Evolutionary conservation across 2,329 filamentous ascomycete genomes (phyloP).

Genomic region (Colletotrichum camelliae): DNA sequence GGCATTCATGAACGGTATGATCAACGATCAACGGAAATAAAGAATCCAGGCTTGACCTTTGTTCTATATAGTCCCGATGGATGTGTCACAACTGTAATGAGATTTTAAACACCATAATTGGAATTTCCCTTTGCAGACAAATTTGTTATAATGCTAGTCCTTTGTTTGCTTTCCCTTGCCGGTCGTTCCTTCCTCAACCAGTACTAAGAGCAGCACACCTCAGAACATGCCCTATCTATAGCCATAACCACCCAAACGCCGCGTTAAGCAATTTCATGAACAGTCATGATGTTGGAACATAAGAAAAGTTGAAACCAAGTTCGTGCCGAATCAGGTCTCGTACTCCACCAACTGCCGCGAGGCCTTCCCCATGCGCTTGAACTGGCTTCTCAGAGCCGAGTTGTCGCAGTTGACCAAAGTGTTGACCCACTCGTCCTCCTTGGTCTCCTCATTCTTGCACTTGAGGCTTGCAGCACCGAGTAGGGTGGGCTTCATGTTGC

Average conservation of each 20-base stretch:
- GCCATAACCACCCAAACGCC: neutral
- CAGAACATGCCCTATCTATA: neutral
- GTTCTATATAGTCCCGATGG: neutral
- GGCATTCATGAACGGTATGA: neutral
- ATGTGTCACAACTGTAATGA: neutral
- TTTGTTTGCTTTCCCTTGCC: neutral
- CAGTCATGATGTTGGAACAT: neutral
- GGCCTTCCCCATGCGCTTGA: conserved; percentile 31
- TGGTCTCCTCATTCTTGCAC: conserved; percentile 25
- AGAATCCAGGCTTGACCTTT: neutral
- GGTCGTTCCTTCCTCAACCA: neutral
- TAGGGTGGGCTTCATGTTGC: conserved; percentile 44
- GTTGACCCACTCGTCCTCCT: conserved; percentile 34
- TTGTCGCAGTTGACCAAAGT: conserved; percentile 37
- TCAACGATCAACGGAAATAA: neutral
- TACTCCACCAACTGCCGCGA: neutral
- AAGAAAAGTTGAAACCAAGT: neutral
- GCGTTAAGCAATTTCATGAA: neutral
- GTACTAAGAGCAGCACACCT: neutral
- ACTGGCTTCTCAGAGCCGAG: conserved; percentile 38
- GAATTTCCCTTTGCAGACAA: neutral
- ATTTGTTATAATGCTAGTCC: neutral
- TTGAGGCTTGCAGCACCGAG: conserved; percentile 35
- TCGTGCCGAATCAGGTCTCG: neutral
- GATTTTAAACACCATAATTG: neutral